Percentiles rank a stretch among this genome's conserved stretches.
Evolutionary conservation across 441 rosid species (phyloP).

Genomic region (Aleurites moluccanus): DNA sequence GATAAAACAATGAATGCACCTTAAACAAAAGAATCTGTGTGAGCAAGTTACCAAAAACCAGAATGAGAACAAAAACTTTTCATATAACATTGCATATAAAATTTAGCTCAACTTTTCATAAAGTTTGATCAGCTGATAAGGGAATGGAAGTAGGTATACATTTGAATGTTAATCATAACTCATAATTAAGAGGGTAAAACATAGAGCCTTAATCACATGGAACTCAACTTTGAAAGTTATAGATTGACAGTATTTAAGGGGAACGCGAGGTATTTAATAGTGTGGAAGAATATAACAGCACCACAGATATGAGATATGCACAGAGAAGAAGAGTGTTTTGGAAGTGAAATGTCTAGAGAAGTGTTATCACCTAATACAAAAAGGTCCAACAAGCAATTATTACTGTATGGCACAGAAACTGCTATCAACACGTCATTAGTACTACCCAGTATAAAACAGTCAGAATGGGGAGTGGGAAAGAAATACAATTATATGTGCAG

Average conservation of each 20-base stretch:
- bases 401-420: neutral
- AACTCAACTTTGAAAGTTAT: neutral
- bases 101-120: neutral
- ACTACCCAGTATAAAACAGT: neutral
- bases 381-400: neutral
- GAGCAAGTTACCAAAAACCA: neutral
- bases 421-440: neutral
- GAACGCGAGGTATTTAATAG: neutral
- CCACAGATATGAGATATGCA: neutral
- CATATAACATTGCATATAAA: neutral
- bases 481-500: neutral
- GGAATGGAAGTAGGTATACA: neutral
- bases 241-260: conserved; percentile 1
- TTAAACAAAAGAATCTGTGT: neutral
- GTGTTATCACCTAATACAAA: neutral
- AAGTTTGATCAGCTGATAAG: neutral
- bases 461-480: no score
- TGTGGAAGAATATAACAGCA: neutral
- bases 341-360: neutral
- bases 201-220: neutral
- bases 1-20: neutral
- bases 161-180: neutral
- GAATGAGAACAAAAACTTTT: neutral
- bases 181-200: neutral
- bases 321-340: neutral